A percentile compares a stretch with the other conserved stretches of the same genome.
These are phyloP conservation scores for Entomortierella parvispora DNA, from an alignment of 192 early-diverging fungal species.

Conservation along the genomic window DNA sequence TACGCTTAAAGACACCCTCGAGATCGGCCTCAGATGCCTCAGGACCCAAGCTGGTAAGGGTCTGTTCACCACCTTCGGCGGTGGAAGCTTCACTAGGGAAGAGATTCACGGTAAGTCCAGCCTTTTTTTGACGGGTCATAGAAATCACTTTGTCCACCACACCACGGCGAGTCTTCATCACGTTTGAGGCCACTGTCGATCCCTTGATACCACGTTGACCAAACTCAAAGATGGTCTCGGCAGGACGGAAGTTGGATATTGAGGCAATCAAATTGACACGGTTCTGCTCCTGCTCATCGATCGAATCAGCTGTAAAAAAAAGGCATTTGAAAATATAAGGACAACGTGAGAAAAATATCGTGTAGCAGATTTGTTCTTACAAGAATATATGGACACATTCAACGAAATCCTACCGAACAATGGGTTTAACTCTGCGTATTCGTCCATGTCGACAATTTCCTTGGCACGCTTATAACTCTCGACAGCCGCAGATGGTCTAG, in stretches of 20 bases:
- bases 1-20: constrained; percentile 40
- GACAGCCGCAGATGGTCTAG: constrained; percentile 80
- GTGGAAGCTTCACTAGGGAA: constrained; percentile 24
- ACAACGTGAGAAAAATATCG: constrained; percentile 10
- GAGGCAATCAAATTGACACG: constrained; percentile 76
- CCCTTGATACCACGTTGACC: constrained; percentile 86
- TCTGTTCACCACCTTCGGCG: not conserved
- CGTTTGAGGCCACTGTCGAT: constrained; percentile 67
- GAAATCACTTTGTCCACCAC: constrained; percentile 57
- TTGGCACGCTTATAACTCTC: constrained; percentile 92
- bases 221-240: constrained; percentile 96
- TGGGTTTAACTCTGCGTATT: constrained; percentile 79
- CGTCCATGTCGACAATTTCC: constrained; percentile 70
- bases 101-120: constrained; percentile 40
- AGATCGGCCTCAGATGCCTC: constrained; percentile 48
- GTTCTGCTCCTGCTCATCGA: constrained; percentile 66
- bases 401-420: constrained; percentile 66
- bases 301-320: constrained; percentile 33
- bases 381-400: constrained; percentile 7
- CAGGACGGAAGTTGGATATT: constrained; percentile 85
- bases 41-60: constrained; percentile 15
- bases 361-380: not conserved
- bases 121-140: constrained; percentile 52
- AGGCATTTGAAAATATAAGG: not conserved
- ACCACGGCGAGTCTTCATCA: constrained; percentile 74